phyloP scores from a whole-genome alignment of 2,329 filamentous ascomycete species.

The Thermothelomyces thermophilus region DNA sequence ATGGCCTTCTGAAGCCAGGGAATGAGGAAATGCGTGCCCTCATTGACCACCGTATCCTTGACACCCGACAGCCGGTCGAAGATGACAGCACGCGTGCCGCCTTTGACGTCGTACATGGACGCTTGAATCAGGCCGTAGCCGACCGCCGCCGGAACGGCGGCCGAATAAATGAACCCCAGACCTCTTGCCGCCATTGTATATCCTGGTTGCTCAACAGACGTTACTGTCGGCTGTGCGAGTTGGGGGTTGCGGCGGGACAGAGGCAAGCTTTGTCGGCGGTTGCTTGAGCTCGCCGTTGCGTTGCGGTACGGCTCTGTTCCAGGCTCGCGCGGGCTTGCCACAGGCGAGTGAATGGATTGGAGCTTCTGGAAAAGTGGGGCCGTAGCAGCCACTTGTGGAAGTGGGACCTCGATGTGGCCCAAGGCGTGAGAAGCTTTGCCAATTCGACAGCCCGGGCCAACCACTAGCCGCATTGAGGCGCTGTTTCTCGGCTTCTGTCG shows the following conservation, averaged over 20 bases:
- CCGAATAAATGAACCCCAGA: slow-evolving; percentile 20
- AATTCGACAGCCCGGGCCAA: not conserved
- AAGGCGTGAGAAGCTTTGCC: slow-evolving; percentile 12
- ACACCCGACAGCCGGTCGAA: slow-evolving; percentile 92
- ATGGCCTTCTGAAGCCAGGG: slow-evolving; percentile 95
- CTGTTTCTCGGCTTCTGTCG: slow-evolving; percentile 24
- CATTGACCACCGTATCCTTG: slow-evolving; percentile 85
- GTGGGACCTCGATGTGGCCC: slow-evolving; percentile 5
- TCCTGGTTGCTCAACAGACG: not conserved
- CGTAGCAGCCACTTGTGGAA: too few species aligned
- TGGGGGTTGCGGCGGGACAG: not conserved
- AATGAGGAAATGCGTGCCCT: slow-evolving; percentile 93
- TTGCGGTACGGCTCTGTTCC: not conserved
- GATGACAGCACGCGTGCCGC: slow-evolving; percentile 91
- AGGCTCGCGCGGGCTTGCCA: not conserved
- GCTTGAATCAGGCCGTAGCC: slow-evolving; percentile 63
- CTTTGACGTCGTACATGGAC: slow-evolving; percentile 94
- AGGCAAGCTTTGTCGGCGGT: not conserved
- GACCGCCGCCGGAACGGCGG: slow-evolving; percentile 62
- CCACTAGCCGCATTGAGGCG: slow-evolving; percentile 23
- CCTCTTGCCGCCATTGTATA: slow-evolving; percentile 23
- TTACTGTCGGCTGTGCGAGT: not conserved
- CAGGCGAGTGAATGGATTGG: slow-evolving; percentile 12
- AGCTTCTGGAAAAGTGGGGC: slow-evolving; percentile 23
- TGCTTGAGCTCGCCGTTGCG: slow-evolving; percentile 3